Conservation (phyloP, 768 basidiomycete species). For the Termitomyces sp. region DNA sequence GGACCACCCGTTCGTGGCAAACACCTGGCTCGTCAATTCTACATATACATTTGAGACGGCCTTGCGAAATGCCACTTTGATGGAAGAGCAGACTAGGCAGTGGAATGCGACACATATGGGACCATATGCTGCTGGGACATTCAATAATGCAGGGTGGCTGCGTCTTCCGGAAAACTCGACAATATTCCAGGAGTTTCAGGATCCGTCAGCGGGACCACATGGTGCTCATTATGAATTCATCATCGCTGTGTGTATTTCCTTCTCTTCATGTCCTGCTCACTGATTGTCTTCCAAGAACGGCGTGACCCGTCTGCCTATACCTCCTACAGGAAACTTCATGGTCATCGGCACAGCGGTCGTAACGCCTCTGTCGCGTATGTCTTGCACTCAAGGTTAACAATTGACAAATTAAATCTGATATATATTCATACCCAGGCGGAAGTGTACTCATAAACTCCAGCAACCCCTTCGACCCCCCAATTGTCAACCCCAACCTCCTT, state of each 20-base stretch:
- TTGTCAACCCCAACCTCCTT: slow-evolving; percentile 49
- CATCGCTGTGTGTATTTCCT: slow-evolving; percentile 24
- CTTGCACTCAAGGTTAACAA: not conserved
- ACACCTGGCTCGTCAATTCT: slow-evolving; percentile 23
- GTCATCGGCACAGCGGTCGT: slow-evolving; percentile 21
- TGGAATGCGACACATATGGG: slow-evolving; percentile 19
- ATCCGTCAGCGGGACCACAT: slow-evolving; percentile 25
- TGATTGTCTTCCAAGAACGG: slow-evolving; percentile 13
- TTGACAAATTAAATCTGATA: not conserved
- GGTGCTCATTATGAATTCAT: slow-evolving; percentile 27
- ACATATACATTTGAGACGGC: slow-evolving; percentile 23
- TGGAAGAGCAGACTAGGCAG: slow-evolving; percentile 12
- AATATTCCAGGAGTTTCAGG: slow-evolving; percentile 18
- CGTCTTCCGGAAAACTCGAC: slow-evolving; percentile 19
- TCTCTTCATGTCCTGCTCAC: not conserved
- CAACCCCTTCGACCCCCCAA: slow-evolving; percentile 39
- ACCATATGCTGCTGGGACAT: slow-evolving; percentile 16
- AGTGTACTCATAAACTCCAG: slow-evolving; percentile 31
- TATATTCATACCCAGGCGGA: slow-evolving; percentile 19
- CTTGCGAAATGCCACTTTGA: slow-evolving; percentile 16
- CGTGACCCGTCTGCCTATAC: slow-evolving; percentile 18
- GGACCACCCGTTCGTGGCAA: slow-evolving; percentile 26
- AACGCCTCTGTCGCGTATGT: slow-evolving; percentile 26
- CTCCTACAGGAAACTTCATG: slow-evolving; percentile 25
- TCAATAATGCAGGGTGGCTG: slow-evolving; percentile 20